These are phyloP conservation scores for Aspergillus campestris DNA, from an alignment of 495 filamentous ascomycete species.

Conservation along the genomic window DNA sequence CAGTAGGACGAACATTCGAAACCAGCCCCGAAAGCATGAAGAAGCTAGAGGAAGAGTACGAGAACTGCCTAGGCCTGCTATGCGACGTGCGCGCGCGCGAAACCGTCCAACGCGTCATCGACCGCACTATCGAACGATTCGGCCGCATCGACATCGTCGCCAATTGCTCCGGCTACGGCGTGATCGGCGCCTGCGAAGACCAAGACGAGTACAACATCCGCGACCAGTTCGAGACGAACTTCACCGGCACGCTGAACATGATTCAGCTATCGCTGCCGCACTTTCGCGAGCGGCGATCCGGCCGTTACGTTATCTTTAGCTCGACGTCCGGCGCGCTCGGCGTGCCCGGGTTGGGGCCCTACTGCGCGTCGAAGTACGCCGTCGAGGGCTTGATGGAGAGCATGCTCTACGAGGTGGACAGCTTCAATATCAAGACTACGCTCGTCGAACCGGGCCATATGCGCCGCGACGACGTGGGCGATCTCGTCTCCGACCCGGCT, in stretches of 20 bases:
- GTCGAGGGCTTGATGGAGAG: slow-evolving; percentile 91
- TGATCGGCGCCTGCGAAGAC: slow-evolving; percentile 94
- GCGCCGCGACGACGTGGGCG: slow-evolving; percentile 56
- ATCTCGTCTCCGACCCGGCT: slow-evolving; percentile 23
- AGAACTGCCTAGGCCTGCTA: slow-evolving; percentile 66
- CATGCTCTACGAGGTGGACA: slow-evolving; percentile 89
- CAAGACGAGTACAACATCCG: slow-evolving; percentile 91
- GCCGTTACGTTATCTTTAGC: slow-evolving; percentile 88
- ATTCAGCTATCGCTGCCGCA: slow-evolving; percentile 83
- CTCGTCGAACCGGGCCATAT: slow-evolving; percentile 88
- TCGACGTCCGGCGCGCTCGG: slow-evolving; percentile 82
- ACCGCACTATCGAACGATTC: slow-evolving; percentile 60
- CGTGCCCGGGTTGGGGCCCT: slow-evolving; percentile 84
- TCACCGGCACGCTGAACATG: slow-evolving; percentile 89
- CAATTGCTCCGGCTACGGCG: slow-evolving; percentile 87
- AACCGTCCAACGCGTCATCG: slow-evolving; percentile 65
- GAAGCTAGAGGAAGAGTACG: slow-evolving; percentile 41
- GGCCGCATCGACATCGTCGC: slow-evolving; percentile 81
- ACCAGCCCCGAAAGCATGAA: slow-evolving; percentile 64
- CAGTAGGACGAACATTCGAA: slow-evolving; percentile 79
- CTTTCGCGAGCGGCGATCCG: slow-evolving; percentile 65
- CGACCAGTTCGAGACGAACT: slow-evolving; percentile 96
- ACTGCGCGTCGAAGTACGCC: slow-evolving; percentile 94
- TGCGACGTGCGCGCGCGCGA: slow-evolving; percentile 83
- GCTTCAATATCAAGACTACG: slow-evolving; percentile 85